Base-by-base conservation (phyloP, 805 yeast species). In the Candida xyloterini region DNA sequence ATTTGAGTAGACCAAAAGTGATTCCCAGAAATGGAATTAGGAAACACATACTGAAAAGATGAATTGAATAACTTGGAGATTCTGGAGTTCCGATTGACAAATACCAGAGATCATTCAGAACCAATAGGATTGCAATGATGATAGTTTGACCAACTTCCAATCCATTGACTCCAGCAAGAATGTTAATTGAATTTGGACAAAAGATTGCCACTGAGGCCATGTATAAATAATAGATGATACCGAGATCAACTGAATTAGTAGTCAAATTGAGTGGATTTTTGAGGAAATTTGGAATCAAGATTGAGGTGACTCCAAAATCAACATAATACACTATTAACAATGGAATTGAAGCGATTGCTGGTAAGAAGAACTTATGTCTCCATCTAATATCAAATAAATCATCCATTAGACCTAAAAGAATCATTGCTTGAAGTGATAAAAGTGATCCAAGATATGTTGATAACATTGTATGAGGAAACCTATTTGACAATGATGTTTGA, bases 291-390 rank as follows among this genome's bases (percentile, higher is more conserved):
- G 99, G 99, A 3, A 93, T 72, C 43, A 87, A 75, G 7, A 93
- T 84, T 28, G 83, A 79, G 0, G 99, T 93, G 29, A 87, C 87
- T 43, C 96, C 95, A 62, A 87, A 91, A 62, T 93, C 97, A 42
- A 90, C 88, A 52, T 86, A 89, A 63, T 93, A 93, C 2, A 93
- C 96, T 13, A 91, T 76, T 43, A 93, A 70, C 52, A 93, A 70
- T 5, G 99, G 99, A 30, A 93, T 79, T 1, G 96, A 81, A 0
- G 96, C 96, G 39, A 93, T 78, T 0, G 96, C 96, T 0, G 99
- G 99, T 50, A 93, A 59, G 55, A 93, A 88, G 66, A 93, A 88
- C 69, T 93, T 93, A 67, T 93, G 96, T 57, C 99, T 74, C 99
- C 99, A 93, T 52, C 96, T 75, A 47, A 93, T 79, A 62, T 93